Evolutionary conservation across 179 eudicot genomes (phyloP), one percentile per base, ranked within the genome.

Genomic region (Nepenthes alata): DNA sequence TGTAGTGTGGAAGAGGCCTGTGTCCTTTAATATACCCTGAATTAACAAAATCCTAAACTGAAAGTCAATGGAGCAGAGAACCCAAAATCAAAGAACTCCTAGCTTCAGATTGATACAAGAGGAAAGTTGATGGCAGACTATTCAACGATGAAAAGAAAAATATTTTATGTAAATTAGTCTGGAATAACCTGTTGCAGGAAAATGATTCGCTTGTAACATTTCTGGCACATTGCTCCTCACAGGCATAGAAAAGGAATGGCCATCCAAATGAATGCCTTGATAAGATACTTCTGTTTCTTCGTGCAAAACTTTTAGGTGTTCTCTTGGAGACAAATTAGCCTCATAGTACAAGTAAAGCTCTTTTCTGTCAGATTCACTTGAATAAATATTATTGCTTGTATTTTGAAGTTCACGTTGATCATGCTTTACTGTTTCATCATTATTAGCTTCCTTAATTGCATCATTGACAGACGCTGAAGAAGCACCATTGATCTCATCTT

Each of bases 281-380:
- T 77, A 65, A 60, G 77, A 57, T 56, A 78, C 48, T 53, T 68
- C 67, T 44, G 69, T 70, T 14, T 49, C 53, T 66, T 60, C 67
- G 62, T 70, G 75, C 55, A 67, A 62, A 34, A 69, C 66, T 53
- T 58, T 54, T 53, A 60, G 37, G 54, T 81, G 53, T 36, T 70
- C 69, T 50, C 58, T 50, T 10, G 59, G 56, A 69, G 65, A 59
- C 38, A 64, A 57, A 55, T 69, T 60, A 59, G 72, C 67, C 70
- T 74, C 87, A 66, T 78, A 75, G 67, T 83, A 80, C 68, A 82
- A 72, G 69, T 90, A 67, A 57, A 90, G 85, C 60, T 74, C 93
- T 67, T 73, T 77, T 63, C 83, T 78, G 37, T 51, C 63, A 68
- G 76, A 66, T 37, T 72, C 71, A 53, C 51, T 68, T 6, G 66